Evolutionary conservation across 2,329 filamentous ascomycete genomes (phyloP).

Genomic region (Lachnellula arida): DNA sequence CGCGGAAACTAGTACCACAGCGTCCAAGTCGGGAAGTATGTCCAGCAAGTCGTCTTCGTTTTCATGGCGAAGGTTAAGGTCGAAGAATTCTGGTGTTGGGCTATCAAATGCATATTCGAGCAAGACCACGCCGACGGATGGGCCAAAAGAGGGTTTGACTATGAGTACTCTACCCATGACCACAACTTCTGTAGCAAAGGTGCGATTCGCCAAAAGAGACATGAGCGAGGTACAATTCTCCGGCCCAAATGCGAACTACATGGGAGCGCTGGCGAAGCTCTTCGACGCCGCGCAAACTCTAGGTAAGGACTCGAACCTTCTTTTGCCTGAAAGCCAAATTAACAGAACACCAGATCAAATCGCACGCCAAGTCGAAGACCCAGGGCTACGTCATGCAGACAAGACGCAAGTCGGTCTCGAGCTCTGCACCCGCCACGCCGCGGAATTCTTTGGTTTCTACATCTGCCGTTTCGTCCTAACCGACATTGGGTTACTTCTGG

Average conservation of each 20-base stretch:
- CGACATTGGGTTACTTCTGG: conserved; percentile 78
- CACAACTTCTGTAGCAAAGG: conserved; percentile 48
- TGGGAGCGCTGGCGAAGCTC: conserved; percentile 81
- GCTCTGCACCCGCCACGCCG: conserved; percentile 85
- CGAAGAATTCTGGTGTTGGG: conserved; percentile 75
- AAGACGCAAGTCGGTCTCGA: conserved; percentile 95
- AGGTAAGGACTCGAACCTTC: conserved; percentile 55
- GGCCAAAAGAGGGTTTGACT: conserved; percentile 54
- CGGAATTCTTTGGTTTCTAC: conserved; percentile 97
- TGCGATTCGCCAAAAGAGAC: conserved; percentile 68
- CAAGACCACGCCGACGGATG: conserved; percentile 41
- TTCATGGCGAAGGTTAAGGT: conserved; percentile 84
- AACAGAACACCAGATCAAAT: conserved; percentile 67
- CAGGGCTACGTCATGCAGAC: conserved; percentile 83
- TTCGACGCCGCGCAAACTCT: conserved; percentile 92
- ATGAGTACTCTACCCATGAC: conserved; percentile 80
- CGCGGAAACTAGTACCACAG: conserved; percentile 40
- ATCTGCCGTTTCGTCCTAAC: conserved; percentile 90
- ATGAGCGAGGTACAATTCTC: conserved; percentile 64
- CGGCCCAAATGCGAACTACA: conserved; percentile 85
- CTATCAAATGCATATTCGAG: conserved; percentile 48
- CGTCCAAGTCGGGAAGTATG: conserved; percentile 50
- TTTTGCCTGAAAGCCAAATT: conserved; percentile 24
- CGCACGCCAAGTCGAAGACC: conserved; percentile 91
- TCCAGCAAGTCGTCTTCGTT: conserved; percentile 75